A percentile compares a stretch with the other conserved stretches of the same genome.
Conservation (phyloP, 2,329 filamentous ascomycete genomes). For the Diplodia scrobiculata region DNA sequence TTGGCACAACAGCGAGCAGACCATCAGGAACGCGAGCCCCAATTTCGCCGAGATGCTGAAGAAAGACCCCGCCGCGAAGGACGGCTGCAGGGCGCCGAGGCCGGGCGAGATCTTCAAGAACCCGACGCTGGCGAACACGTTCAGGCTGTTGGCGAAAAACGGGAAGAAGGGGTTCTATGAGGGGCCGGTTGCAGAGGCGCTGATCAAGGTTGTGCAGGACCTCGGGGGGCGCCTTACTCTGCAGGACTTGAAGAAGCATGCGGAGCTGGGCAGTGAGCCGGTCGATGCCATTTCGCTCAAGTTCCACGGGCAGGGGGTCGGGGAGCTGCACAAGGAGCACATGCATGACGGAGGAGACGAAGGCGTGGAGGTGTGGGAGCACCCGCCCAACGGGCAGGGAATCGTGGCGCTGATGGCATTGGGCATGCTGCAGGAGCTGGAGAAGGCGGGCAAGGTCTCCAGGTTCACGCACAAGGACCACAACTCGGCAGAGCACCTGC, state of each 20-base stretch:
- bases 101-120: slow-evolving; percentile 90
- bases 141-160: slow-evolving; percentile 72
- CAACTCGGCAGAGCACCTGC: slow-evolving; percentile 73
- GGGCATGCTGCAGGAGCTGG: slow-evolving; percentile 85
- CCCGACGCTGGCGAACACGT: slow-evolving; percentile 76
- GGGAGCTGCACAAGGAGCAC: slow-evolving; percentile 46
- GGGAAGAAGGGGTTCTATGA: slow-evolving; percentile 92
- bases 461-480: slow-evolving; percentile 71
- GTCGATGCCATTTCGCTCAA: slow-evolving; percentile 81
- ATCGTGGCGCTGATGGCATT: slow-evolving; percentile 93
- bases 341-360: slow-evolving; percentile 46
- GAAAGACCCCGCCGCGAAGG: slow-evolving; percentile 65
- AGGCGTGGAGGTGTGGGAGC: slow-evolving; percentile 87
- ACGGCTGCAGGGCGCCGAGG: slow-evolving; percentile 72
- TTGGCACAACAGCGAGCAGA: slow-evolving; percentile 68
- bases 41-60: slow-evolving; percentile 89
- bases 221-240: slow-evolving; percentile 76
- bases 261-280: slow-evolving; percentile 71
- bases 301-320: slow-evolving; percentile 68
- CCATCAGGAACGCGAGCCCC: slow-evolving; percentile 72
- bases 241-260: slow-evolving; percentile 78
- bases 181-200: slow-evolving; percentile 71
- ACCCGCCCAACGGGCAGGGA: slow-evolving; percentile 94
- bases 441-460: slow-evolving; percentile 72
- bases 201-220: slow-evolving; percentile 75